Conservation (phyloP, 192 early-diverging fungal species). For the Coemansia asiatica region DNA sequence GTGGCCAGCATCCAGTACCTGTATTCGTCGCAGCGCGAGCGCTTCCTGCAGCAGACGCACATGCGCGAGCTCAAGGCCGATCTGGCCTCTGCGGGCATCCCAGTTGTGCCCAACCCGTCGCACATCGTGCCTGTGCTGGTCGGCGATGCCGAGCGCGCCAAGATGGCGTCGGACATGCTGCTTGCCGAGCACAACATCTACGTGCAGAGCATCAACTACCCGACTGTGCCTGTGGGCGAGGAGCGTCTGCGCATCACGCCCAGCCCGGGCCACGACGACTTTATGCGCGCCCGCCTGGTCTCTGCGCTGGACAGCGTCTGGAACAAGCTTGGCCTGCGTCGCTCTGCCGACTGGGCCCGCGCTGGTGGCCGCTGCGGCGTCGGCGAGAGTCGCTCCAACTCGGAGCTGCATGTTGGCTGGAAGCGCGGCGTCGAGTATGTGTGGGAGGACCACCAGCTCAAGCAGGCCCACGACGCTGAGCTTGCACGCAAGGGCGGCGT, state of each 20-base stretch:
- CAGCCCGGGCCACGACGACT: slow-evolving; percentile 85
- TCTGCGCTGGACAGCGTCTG: slow-evolving; percentile 82
- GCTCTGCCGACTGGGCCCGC: slow-evolving; percentile 79
- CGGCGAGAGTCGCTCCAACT: slow-evolving; percentile 58
- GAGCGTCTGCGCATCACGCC: slow-evolving; percentile 98
- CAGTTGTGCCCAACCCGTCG: slow-evolving; percentile 97
- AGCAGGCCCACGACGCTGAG: slow-evolving; percentile 49
- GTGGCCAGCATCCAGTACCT: slow-evolving; percentile 92
- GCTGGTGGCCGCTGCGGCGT: slow-evolving; percentile 88
- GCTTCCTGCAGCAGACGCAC: slow-evolving; percentile 90
- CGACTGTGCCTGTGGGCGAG: slow-evolving; percentile 91
- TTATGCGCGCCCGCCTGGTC: slow-evolving; percentile 83
- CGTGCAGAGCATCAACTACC: slow-evolving; percentile 99
- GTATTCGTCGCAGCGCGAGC: slow-evolving; percentile 80
- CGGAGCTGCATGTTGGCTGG: slow-evolving; percentile 51
- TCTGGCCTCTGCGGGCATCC: slow-evolving; percentile 80
- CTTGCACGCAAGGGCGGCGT: slow-evolving; percentile 49
- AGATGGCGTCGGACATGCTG: slow-evolving; percentile 90
- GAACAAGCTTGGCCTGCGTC: slow-evolving; percentile 82
- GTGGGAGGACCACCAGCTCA: slow-evolving; percentile 53
- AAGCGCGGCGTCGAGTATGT: slow-evolving; percentile 51
- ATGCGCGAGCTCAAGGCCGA: slow-evolving; percentile 83
- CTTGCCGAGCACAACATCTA: slow-evolving; percentile 89
- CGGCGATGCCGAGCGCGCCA: slow-evolving; percentile 93
- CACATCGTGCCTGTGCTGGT: slow-evolving; percentile 99